Evolutionary conservation across 2,329 filamentous ascomycete genomes (phyloP).

Genomic region (Penicillium italicum): DNA sequence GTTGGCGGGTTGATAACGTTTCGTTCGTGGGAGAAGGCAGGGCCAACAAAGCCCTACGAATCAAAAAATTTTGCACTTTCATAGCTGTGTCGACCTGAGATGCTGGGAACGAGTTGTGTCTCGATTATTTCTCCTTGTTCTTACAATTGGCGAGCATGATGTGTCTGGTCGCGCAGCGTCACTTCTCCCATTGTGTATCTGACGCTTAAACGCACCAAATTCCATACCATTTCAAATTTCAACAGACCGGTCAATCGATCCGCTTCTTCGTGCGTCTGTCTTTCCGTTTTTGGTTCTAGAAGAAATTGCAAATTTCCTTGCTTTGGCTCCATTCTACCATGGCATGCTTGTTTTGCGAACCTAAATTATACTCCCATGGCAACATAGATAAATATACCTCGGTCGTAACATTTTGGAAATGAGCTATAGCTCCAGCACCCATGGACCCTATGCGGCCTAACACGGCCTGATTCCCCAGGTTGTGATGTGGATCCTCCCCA

Average conservation of each 20-base stretch:
- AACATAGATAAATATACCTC: background rate
- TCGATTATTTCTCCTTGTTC: conserved; percentile 19
- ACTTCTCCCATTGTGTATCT: conserved; percentile 34
- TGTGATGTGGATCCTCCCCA: background rate
- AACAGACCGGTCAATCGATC: conserved; percentile 21
- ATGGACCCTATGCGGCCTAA: background rate
- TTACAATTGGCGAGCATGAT: conserved; percentile 25
- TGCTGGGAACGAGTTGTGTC: conserved; percentile 22
- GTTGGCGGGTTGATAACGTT: conserved; percentile 40
- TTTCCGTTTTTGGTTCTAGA: conserved; percentile 17
- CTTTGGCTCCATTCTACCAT: conserved; percentile 24
- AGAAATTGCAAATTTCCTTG: conserved; percentile 23
- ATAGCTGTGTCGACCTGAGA: conserved; percentile 28
- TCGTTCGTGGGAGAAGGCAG: conserved; percentile 39
- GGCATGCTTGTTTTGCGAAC: conserved; percentile 12
- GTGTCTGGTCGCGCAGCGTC: conserved; percentile 29
- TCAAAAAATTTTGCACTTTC: conserved; percentile 33
- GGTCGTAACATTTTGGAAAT: background rate
- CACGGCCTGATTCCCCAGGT: conserved; percentile 3
- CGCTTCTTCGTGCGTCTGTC: conserved; percentile 11
- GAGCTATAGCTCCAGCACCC: background rate
- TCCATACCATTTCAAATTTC: conserved; percentile 32
- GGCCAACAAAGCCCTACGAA: conserved; percentile 39
- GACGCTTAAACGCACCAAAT: conserved; percentile 36
- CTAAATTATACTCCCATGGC: background rate